Percentiles rank a stretch among this genome's conserved stretches.
Evolutionary conservation across 2,329 filamentous ascomycete genomes (phyloP).

Genomic region (Elsinoe ampelina): DNA sequence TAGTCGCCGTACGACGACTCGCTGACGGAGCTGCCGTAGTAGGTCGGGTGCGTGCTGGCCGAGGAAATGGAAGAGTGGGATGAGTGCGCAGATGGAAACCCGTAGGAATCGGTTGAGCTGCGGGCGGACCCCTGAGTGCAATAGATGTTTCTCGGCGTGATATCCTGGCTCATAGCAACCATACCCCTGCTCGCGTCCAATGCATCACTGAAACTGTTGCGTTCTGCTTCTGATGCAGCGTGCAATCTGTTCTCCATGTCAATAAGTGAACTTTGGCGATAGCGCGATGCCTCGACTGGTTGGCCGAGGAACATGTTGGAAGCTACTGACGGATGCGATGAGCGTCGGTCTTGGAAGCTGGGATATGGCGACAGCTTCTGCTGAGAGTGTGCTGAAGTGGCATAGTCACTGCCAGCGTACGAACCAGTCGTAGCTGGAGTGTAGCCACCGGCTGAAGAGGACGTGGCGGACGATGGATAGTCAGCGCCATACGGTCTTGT

Average conservation of each 20-base stretch:
- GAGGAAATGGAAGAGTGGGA: conserved; percentile 84
- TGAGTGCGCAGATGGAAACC: conserved; percentile 77
- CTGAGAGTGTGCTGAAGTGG: conserved; percentile 24
- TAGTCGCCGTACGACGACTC: conserved; percentile 85
- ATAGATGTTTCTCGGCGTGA: conserved; percentile 82
- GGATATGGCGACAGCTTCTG: conserved; percentile 40
- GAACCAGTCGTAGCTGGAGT: conserved; percentile 50
- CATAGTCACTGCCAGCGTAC: conserved; percentile 60
- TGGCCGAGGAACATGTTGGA: conserved; percentile 44
- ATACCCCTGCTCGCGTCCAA: conserved; percentile 90
- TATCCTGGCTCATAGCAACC: conserved; percentile 88
- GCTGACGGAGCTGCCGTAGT: conserved; percentile 72
- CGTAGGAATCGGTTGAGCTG: conserved; percentile 76
- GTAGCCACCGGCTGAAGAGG: conserved; percentile 59
- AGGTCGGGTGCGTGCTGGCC: conserved; percentile 67
- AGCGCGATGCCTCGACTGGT: conserved; percentile 35
- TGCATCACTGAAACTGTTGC: conserved; percentile 72
- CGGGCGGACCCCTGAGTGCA: conserved; percentile 54
- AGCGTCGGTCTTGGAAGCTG: conserved; percentile 57
- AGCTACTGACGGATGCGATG: conserved; percentile 74
- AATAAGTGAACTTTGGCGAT: conserved; percentile 55
- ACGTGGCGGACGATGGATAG: conserved; percentile 62
- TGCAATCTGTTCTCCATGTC: conserved; percentile 52
- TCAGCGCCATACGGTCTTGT: conserved; percentile 63
- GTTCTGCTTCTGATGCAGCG: conserved; percentile 46